Base-by-base conservation (phyloP, 1,139 yeast species). In the Yamadazyma blattariae region DNA sequence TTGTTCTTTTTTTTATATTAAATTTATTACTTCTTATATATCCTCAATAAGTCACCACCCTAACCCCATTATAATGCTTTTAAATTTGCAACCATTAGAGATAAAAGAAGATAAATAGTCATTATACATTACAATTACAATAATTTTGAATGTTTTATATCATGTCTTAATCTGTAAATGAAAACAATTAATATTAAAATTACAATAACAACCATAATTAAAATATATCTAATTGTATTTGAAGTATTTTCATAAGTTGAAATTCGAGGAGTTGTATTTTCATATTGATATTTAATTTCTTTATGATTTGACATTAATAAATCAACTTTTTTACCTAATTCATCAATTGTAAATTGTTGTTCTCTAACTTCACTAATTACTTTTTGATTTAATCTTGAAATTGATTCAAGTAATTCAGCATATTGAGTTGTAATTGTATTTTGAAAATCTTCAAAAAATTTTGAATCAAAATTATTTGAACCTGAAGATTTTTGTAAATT, bases 81-180 rank as follows among this genome's bases (percentile, higher is more conserved):
- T n/a, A n/a, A n/a, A n/a, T n/a, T n/a, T n/a, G n/a, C n/a, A n/a
- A n/a, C n/a, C n/a, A n/a, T n/a, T n/a, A n/a, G n/a, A n/a, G n/a
- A n/a, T n/a, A n/a, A n/a, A n/a, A n/a, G n/a, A n/a, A n/a, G n/a
- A n/a, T n/a, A n/a, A n/a, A n/a, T n/a, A n/a, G n/a, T n/a, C n/a
- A n/a, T n/a, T n/a, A n/a, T n/a, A n/a, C n/a, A n/a, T n/a, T n/a
- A n/a, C n/a, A n/a, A n/a, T 48, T 54, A 75, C 41, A 76, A 63
- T 32, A 76, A 60, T 47, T 77, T 77, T 7, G 79, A 61, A 50
- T 75, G 82, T 47, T 74, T 75, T 35, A 75, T 73, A 45, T 75
- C 80, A 39, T 61, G 71, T 54, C 79, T 67, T 39, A 76, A 61
- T 49, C 74, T 61, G 48, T 67, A 67, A 16, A 74, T 64, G 39